These are phyloP conservation scores for Eucalyptus curtisii DNA, from an alignment of 345 rosid species.

Conservation along the genomic window DNA sequence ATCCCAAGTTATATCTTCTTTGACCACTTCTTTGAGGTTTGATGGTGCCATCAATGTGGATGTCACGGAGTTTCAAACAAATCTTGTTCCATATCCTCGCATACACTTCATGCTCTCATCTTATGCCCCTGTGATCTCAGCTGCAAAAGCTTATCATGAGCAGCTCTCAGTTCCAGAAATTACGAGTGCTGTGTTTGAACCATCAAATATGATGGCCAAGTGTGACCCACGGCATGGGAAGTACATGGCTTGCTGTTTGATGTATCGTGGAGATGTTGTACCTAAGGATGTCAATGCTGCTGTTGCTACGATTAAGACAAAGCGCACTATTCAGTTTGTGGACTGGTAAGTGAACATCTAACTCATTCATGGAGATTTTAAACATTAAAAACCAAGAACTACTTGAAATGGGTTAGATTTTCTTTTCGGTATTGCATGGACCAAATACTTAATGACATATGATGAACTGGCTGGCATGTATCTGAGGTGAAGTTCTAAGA, in stretches of 20 bases:
- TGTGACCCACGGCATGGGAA: slow-evolving; percentile 87
- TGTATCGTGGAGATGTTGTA: slow-evolving; percentile 78
- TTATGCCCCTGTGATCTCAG: slow-evolving; percentile 70
- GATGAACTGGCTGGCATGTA: not conserved
- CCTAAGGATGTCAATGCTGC: slow-evolving; percentile 83
- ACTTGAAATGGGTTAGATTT: not conserved
- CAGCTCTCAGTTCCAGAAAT: slow-evolving; percentile 73
- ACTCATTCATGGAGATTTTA: not conserved
- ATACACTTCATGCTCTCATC: slow-evolving; percentile 88
- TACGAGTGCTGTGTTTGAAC: slow-evolving; percentile 70
- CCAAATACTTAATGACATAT: not conserved
- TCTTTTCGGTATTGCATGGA: not conserved
- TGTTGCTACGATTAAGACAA: slow-evolving; percentile 64
- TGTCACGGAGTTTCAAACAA: slow-evolving; percentile 70
- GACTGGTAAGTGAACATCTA: slow-evolving; percentile 46
- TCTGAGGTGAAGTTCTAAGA: not conserved
- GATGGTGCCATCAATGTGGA: slow-evolving; percentile 87
- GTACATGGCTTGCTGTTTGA: slow-evolving; percentile 82
- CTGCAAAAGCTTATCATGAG: slow-evolving; percentile 76
- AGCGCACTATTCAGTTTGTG: slow-evolving; percentile 72
- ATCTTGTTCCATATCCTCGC: slow-evolving; percentile 78
- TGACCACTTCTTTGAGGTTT: slow-evolving; percentile 70
- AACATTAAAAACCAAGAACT: not conserved
- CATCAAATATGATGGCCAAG: slow-evolving; percentile 82
- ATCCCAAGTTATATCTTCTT: slow-evolving; percentile 66